Evolutionary conservation across 345 rosid genomes (phyloP), one percentile per base, ranked within the genome.

Genomic region (Conringia planisiliqua): DNA sequence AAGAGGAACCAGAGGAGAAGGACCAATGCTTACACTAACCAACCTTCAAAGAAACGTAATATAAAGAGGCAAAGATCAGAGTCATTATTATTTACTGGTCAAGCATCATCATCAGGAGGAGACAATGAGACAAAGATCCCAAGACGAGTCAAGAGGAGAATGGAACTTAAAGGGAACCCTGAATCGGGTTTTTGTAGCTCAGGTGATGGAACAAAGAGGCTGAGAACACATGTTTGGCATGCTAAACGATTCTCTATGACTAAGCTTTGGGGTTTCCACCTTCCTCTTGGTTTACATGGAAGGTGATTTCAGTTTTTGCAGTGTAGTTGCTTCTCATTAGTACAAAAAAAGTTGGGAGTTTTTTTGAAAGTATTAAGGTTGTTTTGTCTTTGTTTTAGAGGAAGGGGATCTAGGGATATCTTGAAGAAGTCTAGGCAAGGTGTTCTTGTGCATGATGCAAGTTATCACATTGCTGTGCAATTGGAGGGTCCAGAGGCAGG

Each of bases 171-270:
- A 78, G 83, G 66, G 81, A 94, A 90, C 75, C 84, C 86, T 13
- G 68, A 66, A 48, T 80, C 70, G 33, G 98, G 93, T 6, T 91
- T 88, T 61, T 29, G 72, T 78, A 73, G 86, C 73, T 86, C 96
- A 6, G 88, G 92, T 9, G 97, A 94, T 64, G 95, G 93, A 42
- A 91, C 97, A 5, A 94, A 83, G 90, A 85, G 97, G 73, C 79
- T 90, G 57, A 88, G 95, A 72, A 94, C 97, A 9, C 98, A 94
- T 77, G 86, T 94, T 50, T 94, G 98, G 98, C 93, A 87, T 71
- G 89, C 95, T 5, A 94, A 94, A 83, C 86, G 97, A 18, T 91
- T 94, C 64, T 83, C 84, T 8, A 91, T 94, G 96, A 61, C 82
- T 48, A 94, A 91, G 85, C 83, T 82, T 46, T 91, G 97, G 92